Conservation (phyloP, 805 yeast genomes). For the Wickerhamiella shivajii region DNA sequence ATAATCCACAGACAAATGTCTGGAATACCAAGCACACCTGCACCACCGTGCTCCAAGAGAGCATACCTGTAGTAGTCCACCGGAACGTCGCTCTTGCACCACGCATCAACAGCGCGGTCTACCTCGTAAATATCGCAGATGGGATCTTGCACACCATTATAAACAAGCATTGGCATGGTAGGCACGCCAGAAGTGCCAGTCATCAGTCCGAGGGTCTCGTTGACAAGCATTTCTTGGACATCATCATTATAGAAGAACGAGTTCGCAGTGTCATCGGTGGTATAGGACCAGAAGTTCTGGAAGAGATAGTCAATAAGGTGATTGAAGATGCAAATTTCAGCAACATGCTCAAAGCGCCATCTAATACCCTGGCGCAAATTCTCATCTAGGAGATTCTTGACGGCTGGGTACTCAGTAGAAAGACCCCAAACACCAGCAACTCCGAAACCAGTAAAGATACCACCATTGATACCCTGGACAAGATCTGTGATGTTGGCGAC, state of each 20-base stretch:
- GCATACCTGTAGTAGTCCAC: slow-evolving; percentile 14
- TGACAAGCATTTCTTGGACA: neutral
- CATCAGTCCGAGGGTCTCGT: slow-evolving; percentile 17
- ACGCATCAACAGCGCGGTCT: slow-evolving; percentile 12
- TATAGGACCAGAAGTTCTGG: slow-evolving; percentile 14
- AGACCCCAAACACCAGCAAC: slow-evolving; percentile 21
- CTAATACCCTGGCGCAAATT: slow-evolving; percentile 10
- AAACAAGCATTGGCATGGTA: slow-evolving; percentile 16
- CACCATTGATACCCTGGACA: slow-evolving; percentile 12
- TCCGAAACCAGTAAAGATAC: slow-evolving; percentile 17
- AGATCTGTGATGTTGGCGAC: slow-evolving; percentile 15
- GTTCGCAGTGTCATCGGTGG: slow-evolving; percentile 11
- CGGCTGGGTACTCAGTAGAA: slow-evolving; percentile 18
- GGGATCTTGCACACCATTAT: slow-evolving; percentile 20
- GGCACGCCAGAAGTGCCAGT: slow-evolving; percentile 11
- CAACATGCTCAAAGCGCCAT: slow-evolving; percentile 11
- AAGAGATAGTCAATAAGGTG: slow-evolving; percentile 11
- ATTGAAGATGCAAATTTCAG: slow-evolving; percentile 11
- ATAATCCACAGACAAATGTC: slow-evolving; percentile 2
- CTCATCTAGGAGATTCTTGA: slow-evolving; percentile 11
- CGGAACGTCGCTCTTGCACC: slow-evolving; percentile 16
- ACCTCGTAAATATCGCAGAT: slow-evolving; percentile 14
- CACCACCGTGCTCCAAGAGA: neutral
- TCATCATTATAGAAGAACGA: neutral
- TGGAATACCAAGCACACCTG: neutral